Percentiles rank a stretch among this genome's conserved stretches.
Evolutionary conservation across 805 yeast species (phyloP).

Genomic region (Spathaspora sp.): DNA sequence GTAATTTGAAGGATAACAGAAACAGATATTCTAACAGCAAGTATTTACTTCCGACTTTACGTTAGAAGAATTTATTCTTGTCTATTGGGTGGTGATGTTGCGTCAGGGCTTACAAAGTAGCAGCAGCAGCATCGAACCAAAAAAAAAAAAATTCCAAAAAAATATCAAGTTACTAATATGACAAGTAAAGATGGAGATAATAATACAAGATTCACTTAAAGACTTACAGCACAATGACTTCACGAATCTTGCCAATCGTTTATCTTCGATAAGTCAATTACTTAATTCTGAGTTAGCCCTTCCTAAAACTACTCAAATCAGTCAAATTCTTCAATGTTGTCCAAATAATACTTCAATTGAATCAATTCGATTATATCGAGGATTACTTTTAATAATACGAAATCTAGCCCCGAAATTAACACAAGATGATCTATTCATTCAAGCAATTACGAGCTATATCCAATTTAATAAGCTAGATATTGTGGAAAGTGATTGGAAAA

Average conservation of each 20-base stretch:
- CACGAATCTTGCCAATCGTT: background rate
- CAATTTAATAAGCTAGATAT: background rate
- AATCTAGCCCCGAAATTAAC: background rate
- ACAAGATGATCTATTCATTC: background rate
- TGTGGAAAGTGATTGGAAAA: conserved; percentile 6
- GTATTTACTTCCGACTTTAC: no score
- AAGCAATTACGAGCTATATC: background rate
- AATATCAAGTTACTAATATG: no score
- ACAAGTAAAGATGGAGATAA: background rate
- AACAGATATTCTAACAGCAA: no score
- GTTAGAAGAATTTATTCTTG: no score
- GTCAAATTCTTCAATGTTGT: background rate
- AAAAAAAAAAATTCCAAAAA: no score
- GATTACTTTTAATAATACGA: conserved; percentile 6
- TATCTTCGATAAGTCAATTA: background rate
- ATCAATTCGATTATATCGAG: conserved; percentile 6
- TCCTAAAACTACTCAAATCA: background rate
- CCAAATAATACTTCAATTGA: background rate
- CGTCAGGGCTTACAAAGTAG: no score
- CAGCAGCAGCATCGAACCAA: no score
- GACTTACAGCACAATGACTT: background rate
- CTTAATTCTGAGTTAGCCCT: background rate
- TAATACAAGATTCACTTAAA: background rate
- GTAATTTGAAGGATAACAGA: no score
- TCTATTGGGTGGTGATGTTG: no score